Evolutionary conservation across 2,329 filamentous ascomycete genomes (phyloP).

Genomic region (Penicillium sp.): DNA sequence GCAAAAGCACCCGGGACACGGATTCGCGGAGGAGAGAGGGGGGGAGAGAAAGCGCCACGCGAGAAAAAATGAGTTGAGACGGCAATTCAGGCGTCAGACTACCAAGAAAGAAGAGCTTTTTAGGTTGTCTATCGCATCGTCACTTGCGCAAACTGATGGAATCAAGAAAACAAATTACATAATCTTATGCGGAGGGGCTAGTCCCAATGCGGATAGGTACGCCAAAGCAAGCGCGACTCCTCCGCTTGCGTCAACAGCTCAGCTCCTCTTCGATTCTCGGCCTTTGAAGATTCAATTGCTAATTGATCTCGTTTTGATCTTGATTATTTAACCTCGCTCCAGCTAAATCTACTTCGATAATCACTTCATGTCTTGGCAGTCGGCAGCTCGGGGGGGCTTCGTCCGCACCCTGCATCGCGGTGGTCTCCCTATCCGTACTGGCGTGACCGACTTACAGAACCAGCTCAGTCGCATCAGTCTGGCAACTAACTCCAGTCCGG

Average conservation of each 20-base stretch:
- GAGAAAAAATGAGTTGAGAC: background rate
- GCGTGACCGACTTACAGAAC: slow-evolving; percentile 27
- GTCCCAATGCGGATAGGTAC: slow-evolving; percentile 24
- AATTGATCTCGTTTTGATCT: background rate
- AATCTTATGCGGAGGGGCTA: background rate
- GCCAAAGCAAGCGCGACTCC: slow-evolving; percentile 29
- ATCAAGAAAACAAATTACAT: background rate
- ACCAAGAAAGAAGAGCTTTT: background rate
- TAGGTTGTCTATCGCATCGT: background rate
- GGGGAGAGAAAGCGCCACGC: background rate
- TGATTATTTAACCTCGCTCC: background rate
- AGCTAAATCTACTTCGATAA: background rate
- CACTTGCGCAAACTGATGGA: slow-evolving; percentile 1
- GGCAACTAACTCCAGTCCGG: slow-evolving; percentile 16
- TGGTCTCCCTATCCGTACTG: slow-evolving; percentile 27
- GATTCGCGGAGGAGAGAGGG: slow-evolving; percentile 13
- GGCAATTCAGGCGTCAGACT: slow-evolving; percentile 1
- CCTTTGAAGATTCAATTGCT: background rate
- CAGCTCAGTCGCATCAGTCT: slow-evolving; percentile 31
- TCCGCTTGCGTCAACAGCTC: slow-evolving; percentile 33
- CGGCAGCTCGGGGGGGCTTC: slow-evolving; percentile 33
- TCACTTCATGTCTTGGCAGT: slow-evolving; percentile 33
- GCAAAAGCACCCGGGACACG: slow-evolving; percentile 31
- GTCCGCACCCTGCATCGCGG: slow-evolving; percentile 32
- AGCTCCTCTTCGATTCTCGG: slow-evolving; percentile 8